Conservation (phyloP, 176 grass and related monocot species). For the Guadua angustifolia region DNA sequence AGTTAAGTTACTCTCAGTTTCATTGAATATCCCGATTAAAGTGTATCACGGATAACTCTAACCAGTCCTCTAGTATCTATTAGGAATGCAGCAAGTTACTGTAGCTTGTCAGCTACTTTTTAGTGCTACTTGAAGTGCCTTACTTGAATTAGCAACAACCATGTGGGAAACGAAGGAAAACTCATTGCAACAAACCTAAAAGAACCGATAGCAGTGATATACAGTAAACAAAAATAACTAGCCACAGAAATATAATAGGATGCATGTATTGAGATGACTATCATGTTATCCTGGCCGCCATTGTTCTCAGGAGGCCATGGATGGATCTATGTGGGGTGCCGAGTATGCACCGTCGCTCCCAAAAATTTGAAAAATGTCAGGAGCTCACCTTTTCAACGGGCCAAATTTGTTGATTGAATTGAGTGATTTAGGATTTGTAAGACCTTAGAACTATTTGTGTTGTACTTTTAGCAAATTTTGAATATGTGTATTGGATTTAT, state of each 20-base stretch:
- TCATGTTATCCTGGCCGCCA: neutral
- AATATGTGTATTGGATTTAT: no score
- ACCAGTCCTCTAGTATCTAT: neutral
- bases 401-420: no score
- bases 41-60: neutral
- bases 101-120: neutral
- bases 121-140: neutral
- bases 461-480: no score
- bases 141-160: neutral
- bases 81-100: neutral
- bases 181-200: neutral
- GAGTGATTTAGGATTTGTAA: no score
- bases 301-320: neutral
- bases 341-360: no score
- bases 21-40: neutral
- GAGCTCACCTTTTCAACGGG: no score
- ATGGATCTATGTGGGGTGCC: no score
- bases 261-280: neutral
- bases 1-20: neutral
- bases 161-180: neutral
- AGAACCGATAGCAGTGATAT: neutral
- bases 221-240: neutral
- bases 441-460: no score
- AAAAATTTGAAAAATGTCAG: no score
- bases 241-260: neutral